Conservation (phyloP, 257 asterid genomes). For the Jasminum sambac region DNA sequence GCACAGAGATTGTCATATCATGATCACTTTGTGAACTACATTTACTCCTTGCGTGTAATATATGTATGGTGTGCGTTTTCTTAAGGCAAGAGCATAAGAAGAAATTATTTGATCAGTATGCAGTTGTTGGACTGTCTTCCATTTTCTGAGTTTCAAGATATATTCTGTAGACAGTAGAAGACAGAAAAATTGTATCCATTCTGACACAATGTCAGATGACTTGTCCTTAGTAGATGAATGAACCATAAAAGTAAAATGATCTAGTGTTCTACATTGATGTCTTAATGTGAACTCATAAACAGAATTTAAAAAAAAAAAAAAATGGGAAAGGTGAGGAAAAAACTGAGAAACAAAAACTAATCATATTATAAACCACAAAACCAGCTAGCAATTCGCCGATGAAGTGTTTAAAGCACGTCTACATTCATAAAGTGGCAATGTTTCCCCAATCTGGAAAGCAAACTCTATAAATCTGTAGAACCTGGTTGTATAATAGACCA, state of each 20-base stretch:
- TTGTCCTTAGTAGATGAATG: slow-evolving; percentile 8
- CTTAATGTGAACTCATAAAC: neutral
- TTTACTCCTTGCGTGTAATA: neutral
- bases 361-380: neutral
- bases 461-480: neutral
- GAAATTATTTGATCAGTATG: neutral
- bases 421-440: neutral
- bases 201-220: slow-evolving; percentile 10
- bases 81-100: slow-evolving; percentile 1
- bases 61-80: neutral
- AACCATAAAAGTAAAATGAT: slow-evolving; percentile 9
- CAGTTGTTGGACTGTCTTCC: neutral
- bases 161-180: neutral
- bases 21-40: neutral
- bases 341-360: neutral
- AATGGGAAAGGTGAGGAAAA: no score
- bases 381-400: neutral
- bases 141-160: slow-evolving; percentile 11
- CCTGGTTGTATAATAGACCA: neutral
- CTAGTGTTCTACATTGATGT: neutral
- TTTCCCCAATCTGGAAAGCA: neutral
- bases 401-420: neutral
- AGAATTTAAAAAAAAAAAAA: slow-evolving; percentile 5
- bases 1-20: slow-evolving; percentile 6
- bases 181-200: slow-evolving; percentile 5